phyloP scores from a whole-genome alignment of 2,329 filamentous ascomycete species.

The Colletotrichum tropicale region DNA sequence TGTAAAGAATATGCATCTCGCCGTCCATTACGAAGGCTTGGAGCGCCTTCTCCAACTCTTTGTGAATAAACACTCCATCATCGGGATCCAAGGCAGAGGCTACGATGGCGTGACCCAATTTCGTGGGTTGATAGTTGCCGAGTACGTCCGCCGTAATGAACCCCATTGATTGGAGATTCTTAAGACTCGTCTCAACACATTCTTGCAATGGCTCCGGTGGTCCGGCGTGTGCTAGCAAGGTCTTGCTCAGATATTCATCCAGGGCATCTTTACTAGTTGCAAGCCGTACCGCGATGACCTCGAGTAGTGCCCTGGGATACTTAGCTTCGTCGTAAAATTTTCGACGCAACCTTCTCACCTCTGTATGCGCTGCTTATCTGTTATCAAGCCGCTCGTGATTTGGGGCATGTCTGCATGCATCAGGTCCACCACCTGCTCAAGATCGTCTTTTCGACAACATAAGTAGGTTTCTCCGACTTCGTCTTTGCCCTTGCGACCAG shows the following conservation, averaged over 20 bases:
- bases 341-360: conserved; percentile 43
- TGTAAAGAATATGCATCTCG: conserved; percentile 80
- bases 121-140: conserved; percentile 64
- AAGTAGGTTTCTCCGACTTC: conserved; percentile 79
- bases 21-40: conserved; percentile 80
- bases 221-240: conserved; percentile 66
- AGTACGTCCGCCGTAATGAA: conserved; percentile 58
- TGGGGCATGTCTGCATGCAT: conserved; percentile 75
- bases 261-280: conserved; percentile 69
- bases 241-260: conserved; percentile 71
- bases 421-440: conserved; percentile 72
- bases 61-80: conserved; percentile 75
- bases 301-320: conserved; percentile 65
- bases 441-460: conserved; percentile 71
- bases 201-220: conserved; percentile 51
- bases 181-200: conserved; percentile 63
- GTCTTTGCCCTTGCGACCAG: conserved; percentile 79
- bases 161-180: conserved; percentile 58
- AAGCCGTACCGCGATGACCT: conserved; percentile 71
- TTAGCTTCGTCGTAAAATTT: not conserved
- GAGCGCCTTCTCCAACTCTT: conserved; percentile 70
- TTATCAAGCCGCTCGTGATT: conserved; percentile 70
- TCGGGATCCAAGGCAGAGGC: conserved; percentile 75
- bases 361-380: conserved; percentile 71
- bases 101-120: conserved; percentile 73